Base-by-base conservation (phyloP, 345 rosid genomes). In the Noccaea bulbosa region DNA sequence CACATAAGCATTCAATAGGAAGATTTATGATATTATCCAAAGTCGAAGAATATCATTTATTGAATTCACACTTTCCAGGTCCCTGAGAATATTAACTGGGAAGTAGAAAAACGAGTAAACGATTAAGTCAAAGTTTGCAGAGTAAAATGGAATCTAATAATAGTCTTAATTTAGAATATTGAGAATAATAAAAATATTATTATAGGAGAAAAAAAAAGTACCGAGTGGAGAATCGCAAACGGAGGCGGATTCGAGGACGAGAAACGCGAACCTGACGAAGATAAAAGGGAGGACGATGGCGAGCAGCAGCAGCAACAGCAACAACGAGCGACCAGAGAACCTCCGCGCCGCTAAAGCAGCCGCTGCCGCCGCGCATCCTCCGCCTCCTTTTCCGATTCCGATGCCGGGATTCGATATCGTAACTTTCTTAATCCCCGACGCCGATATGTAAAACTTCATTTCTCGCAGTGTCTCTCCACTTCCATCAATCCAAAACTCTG, bases 381-480 rank as follows among this genome's bases (percentile, higher is more conserved):
- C 75, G 5, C 52, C 62, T 65, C 80, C 83, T 76, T 81, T 81
- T 14, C 79, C 80, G 48, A 66, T 65, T 47, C 74, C 73, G 35
- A 59, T 54, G 60, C 74, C 79, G 61, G 85, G 45, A 80, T 79
- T 83, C 22, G 88, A 70, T 73, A 84, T 77, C 2, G 85, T 83
- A 37, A 87, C 79, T 73, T 79, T 89, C 84, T 86, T 89, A 30
- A 89, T 81, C 71, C 88, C 96, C 12, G 80, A 60, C 47, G 88
- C 81, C 32, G 94, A 92, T 74, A 87, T 79, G 81, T 84, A 84
- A 33, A 86, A 80, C 92, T 84, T 92, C 94, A 87, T 89, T 0
- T 10, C 64, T 58, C 59, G 8, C 74, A 34, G 51, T 68, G 55
- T 50, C 49, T 72, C 77, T 69, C 62, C 58, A 51, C 16, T 70